These are phyloP conservation scores for Pseudomonodictys pantanalensis DNA, from an alignment of 495 filamentous ascomycete genomes.

Conservation along the genomic window DNA sequence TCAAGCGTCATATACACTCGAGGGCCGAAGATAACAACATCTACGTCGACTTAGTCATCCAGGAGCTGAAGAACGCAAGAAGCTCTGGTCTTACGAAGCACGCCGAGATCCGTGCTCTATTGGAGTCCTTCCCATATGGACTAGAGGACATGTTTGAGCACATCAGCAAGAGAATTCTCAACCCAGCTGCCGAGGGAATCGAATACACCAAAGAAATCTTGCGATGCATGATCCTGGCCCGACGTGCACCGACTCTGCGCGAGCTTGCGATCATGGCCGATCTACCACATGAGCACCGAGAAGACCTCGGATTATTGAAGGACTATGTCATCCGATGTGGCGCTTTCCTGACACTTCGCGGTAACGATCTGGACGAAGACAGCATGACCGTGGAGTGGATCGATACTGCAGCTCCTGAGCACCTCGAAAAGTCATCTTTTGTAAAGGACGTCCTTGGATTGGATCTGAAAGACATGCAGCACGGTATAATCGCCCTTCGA, in stretches of 20 bases:
- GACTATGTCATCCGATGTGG: conserved; percentile 11
- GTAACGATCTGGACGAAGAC: conserved; percentile 18
- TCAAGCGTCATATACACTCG: conserved; percentile 19
- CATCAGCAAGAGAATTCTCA: conserved; percentile 14
- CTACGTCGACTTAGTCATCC: conserved; percentile 20
- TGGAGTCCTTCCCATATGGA: conserved; percentile 23
- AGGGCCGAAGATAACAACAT: conserved; percentile 15
- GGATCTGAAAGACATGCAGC: conserved; percentile 12
- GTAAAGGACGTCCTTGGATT: conserved; percentile 9
- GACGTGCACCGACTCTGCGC: conserved; percentile 12
- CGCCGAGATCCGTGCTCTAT: conserved; percentile 7
- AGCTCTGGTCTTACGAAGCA: neutral
- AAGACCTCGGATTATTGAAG: conserved; percentile 6
- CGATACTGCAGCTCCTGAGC: conserved; percentile 10
- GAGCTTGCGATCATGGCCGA: conserved; percentile 21
- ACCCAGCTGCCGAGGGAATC: conserved; percentile 2
- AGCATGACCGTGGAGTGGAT: conserved; percentile 14
- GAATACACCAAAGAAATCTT: conserved; percentile 28
- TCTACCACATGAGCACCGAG: conserved; percentile 8
- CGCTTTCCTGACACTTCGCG: conserved; percentile 8
- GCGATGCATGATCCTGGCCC: conserved; percentile 11
- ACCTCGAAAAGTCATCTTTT: conserved; percentile 19
- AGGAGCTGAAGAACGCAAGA: conserved; percentile 21
- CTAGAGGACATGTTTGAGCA: conserved; percentile 24
- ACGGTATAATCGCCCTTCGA: conserved; percentile 23